phyloP scores from a whole-genome alignment of 768 basidiomycete genomes.

The Naganishia friedmannii region DNA sequence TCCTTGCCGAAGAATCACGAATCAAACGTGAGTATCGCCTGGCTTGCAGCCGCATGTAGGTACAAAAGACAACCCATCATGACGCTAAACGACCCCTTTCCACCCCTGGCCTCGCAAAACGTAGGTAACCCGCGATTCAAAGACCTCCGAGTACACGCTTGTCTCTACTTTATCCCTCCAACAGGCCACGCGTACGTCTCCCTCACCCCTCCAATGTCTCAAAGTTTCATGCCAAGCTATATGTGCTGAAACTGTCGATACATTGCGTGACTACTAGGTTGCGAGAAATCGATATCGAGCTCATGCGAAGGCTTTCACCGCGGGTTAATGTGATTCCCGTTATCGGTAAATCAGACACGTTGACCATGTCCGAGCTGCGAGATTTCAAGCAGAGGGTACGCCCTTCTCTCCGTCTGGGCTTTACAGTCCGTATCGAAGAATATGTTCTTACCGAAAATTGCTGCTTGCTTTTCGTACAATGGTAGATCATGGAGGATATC shows the following conservation, averaged over 20 bases:
- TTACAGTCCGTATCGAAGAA: slow-evolving; percentile 11
- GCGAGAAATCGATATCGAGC: slow-evolving; percentile 97
- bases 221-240: slow-evolving; percentile 2
- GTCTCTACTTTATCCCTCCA: slow-evolving; percentile 97
- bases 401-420: slow-evolving; percentile 54
- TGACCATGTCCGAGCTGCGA: slow-evolving; percentile 86
- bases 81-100: not conserved
- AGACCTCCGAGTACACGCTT: slow-evolving; percentile 93
- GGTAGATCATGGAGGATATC: slow-evolving; percentile 97
- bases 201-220: not conserved
- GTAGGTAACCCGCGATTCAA: slow-evolving; percentile 66
- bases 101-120: not conserved
- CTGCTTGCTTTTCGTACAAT: not conserved
- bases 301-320: slow-evolving; percentile 96
- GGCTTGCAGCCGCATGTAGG: too few species aligned
- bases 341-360: slow-evolving; percentile 87
- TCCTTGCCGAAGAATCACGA: slow-evolving; percentile 94
- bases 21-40: slow-evolving; percentile 85
- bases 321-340: slow-evolving; percentile 99
- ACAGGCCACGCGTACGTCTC: slow-evolving; percentile 87
- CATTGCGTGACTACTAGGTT: slow-evolving; percentile 53
- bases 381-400: slow-evolving; percentile 89
- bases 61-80: not conserved
- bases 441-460: not conserved
- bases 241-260: not conserved